Evolutionary conservation across 2,329 filamentous ascomycete genomes (phyloP), one percentile per base, ranked within the genome.

Genomic region (Penicillium janthinellum): DNA sequence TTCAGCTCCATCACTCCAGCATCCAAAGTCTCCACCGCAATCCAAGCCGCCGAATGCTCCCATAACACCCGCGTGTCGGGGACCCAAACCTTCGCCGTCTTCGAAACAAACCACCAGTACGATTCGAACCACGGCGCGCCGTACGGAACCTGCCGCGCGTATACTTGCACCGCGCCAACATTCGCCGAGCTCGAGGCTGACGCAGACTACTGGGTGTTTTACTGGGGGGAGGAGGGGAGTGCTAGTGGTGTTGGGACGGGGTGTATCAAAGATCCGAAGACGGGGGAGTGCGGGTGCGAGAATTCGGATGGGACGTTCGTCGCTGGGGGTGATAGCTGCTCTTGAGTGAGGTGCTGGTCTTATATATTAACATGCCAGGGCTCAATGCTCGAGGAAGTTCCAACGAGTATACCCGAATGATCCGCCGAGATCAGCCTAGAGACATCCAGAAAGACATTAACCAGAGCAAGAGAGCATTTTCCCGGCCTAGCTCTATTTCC

Each of bases 81-180:
- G 15, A 70, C 68, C 4, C 73, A 77, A 61, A 77, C 75, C 39
- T 77, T 76, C 54, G 75, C 75, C 20, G 71, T 77, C 56, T 77
- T 77, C 65, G 62, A 64, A 22, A 76, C 73, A 6, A 78, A 83
- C 67, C 79, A 81, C 67, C 67, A 79, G 57, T 81, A 81, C 65
- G 78, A 82, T 62, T 62, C 59, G 22, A 66, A 66, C 60, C 56
- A 81, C 59, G 81, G 81, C 25, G 76, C 74, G 2, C 80, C 80
- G 2, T 83, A 83, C 65, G 81, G 80, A 1, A 82, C 79, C 4
- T 83, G 78, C 68, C 69, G 62, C 28, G 77, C 77, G 1, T 81
- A 79, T 64, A 79, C 75, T 1, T 80, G 77, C 65, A 64, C 70
- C 8, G 63, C 73, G 5, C 76, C 78, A 0, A 71, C 70, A 0